Evolutionary conservation across 768 basidiomycete species (phyloP), one percentile per base, ranked within the genome.

Genomic region (Phanerochaete sordida): DNA sequence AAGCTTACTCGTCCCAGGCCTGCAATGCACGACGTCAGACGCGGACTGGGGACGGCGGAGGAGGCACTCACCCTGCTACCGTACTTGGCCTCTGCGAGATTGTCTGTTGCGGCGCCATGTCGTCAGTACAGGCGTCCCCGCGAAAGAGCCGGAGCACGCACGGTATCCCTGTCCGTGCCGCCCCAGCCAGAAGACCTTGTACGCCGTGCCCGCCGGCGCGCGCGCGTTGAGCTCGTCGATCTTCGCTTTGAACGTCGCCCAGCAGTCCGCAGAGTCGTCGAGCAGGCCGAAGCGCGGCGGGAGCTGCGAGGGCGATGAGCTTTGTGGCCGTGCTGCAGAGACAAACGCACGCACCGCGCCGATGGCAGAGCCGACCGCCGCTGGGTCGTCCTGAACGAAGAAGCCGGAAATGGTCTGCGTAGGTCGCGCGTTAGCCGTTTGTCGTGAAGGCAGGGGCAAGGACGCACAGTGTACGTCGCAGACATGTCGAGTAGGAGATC

Each of bases 121-220:
- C n/a, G n/a, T n/a, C n/a, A n/a, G n/a, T n/a, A n/a, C n/a, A n/a
- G n/a, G n/a, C n/a, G n/a, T n/a, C n/a, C n/a, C n/a, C n/a, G n/a
- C n/a, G n/a, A n/a, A 60, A 19, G 12, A 15, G 28, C 24, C 9
- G 37, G n/a, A 3, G 33, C n/a, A 65, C 87, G 64, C 70, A 90
- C 89, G 89, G 65, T 79, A 82, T 57, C 88, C 90, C 70, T 91
- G 76, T 0, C 90, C 90, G 62, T 93, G 90, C 63, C 90, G 76
- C 2, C 81, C 82, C 1, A 91, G 70, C 59, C 87, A 81, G 57
- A 91, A 74, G 13, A 88, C 74, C 65, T 91, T 92, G 73, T 85
- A 86, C 12, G 71, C 71, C 24, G 75, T 75, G 1, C 71, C 74
- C 0, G 65, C 52, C 1, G 71, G 69, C 1, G 81, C 77, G 2